These are phyloP conservation scores for Tuber melanosporum DNA, from an alignment of 495 filamentous ascomycete genomes.

Conservation along the genomic window DNA sequence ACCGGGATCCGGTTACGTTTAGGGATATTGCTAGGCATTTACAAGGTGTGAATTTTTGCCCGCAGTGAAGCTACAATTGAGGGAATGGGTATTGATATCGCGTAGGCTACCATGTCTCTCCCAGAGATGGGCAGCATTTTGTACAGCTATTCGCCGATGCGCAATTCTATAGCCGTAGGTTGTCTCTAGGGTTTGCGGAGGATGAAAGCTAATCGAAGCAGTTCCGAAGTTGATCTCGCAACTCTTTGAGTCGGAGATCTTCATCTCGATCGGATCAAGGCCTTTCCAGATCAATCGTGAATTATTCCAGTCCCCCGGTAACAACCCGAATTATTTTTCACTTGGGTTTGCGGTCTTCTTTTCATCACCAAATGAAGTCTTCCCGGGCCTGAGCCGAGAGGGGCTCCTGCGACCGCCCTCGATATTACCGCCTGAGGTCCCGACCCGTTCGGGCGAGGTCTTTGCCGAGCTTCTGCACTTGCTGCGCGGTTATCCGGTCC, in stretches of 20 bases:
- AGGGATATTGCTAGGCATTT: constrained; percentile 82
- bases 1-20: constrained; percentile 87
- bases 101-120: constrained; percentile 73
- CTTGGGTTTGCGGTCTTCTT: constrained; percentile 90
- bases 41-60: constrained; percentile 54
- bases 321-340: constrained; percentile 92
- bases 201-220: constrained; percentile 42
- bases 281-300: constrained; percentile 88
- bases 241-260: constrained; percentile 90
- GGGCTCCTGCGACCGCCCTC: constrained; percentile 83
- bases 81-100: constrained; percentile 12
- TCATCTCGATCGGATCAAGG: constrained; percentile 75
- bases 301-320: constrained; percentile 74
- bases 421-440: constrained; percentile 73
- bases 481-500: constrained; percentile 77
- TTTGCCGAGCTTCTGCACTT: constrained; percentile 81
- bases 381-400: constrained; percentile 74
- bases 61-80: neutral
- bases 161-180: constrained; percentile 82
- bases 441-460: constrained; percentile 68
- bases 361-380: constrained; percentile 67
- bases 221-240: constrained; percentile 85
- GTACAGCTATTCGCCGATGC: constrained; percentile 91
- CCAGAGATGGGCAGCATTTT: constrained; percentile 75
- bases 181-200: constrained; percentile 1